These are phyloP conservation scores for Trypanosoma brucei DNA, from an alignment of 208 protist genomes.

Conservation along the genomic window DNA sequence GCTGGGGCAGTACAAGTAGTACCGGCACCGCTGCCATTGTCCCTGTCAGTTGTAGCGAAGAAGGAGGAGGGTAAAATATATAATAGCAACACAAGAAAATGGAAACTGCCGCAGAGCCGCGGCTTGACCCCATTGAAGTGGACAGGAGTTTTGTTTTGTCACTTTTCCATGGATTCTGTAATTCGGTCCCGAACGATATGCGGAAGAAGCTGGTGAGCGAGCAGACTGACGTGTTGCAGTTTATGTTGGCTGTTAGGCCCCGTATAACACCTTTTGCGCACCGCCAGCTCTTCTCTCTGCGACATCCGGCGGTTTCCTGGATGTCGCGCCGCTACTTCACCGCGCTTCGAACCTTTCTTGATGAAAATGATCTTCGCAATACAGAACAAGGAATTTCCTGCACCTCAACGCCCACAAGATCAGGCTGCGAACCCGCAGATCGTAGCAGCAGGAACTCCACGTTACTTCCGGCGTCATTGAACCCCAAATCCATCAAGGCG, in stretches of 20 bases:
- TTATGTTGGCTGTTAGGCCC: conserved; percentile 61
- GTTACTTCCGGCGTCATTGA: neutral
- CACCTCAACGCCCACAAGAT: too few relatives aligned
- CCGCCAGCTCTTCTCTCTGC: conserved; percentile 59
- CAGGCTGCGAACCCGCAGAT: too few relatives aligned
- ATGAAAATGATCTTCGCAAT: conserved; percentile 8
- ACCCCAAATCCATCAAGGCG: conserved; percentile 5
- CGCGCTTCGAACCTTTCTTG: conserved; percentile 19
- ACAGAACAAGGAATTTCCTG: too few relatives aligned
- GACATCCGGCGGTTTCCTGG: conserved; percentile 80
- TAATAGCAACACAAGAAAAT: neutral
- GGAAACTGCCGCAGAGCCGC: neutral
- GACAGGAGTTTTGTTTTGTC: conserved; percentile 21
- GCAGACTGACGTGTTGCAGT: conserved; percentile 62
- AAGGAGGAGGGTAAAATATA: neutral
- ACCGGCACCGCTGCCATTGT: too few relatives aligned
- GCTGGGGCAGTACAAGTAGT: too few relatives aligned
- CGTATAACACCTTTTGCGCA: conserved; percentile 67
- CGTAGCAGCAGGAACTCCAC: too few relatives aligned
- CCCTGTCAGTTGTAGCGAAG: too few relatives aligned
- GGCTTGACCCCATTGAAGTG: conserved; percentile 4
- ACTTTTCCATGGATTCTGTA: conserved; percentile 66
- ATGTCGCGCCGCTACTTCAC: conserved; percentile 67
- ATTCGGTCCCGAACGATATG: conserved; percentile 44
- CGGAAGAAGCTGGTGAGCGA: conserved; percentile 34